Percentiles rank a stretch among this genome's conserved stretches.
Conservation (phyloP, 108 stramenopile species). For the Pseudonitzschia multiseries region DNA sequence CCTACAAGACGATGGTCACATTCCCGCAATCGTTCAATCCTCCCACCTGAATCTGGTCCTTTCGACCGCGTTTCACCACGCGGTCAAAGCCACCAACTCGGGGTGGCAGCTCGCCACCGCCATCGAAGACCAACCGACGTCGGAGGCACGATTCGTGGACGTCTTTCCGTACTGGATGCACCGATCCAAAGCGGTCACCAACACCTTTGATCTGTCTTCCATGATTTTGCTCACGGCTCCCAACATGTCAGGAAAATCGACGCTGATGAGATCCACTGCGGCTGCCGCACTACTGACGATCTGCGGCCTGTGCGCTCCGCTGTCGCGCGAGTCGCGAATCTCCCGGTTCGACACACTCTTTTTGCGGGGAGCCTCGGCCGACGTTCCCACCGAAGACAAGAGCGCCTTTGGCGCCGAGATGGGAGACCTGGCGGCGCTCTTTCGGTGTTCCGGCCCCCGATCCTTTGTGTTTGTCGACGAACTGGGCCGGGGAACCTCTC, state of each 20-base stretch:
- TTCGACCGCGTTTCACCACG: constrained; percentile 74
- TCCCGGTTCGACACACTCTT: constrained; percentile 88
- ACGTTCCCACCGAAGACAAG: constrained; percentile 90
- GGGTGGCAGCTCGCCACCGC: constrained; percentile 69
- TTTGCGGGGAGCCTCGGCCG: constrained; percentile 87
- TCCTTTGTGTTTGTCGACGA: constrained; percentile 96
- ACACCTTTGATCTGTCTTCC: constrained; percentile 72
- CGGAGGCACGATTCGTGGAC: constrained; percentile 49
- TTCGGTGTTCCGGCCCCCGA: constrained; percentile 70
- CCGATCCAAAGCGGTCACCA: constrained; percentile 53
- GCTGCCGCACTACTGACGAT: constrained; percentile 85
- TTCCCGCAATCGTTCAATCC: constrained; percentile 73
- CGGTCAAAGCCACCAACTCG: constrained; percentile 56
- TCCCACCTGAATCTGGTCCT: constrained; percentile 80
- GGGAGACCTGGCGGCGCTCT: constrained; percentile 88
- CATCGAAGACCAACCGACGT: constrained; percentile 25
- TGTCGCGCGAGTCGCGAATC: constrained; percentile 48
- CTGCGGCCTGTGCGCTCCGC: constrained; percentile 86
- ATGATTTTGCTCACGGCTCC: constrained; percentile 94
- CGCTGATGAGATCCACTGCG: constrained; percentile 90
- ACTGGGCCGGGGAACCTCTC: constrained; percentile 92
- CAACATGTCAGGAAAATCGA: constrained; percentile 96
- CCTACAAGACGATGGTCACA: constrained; percentile 65
- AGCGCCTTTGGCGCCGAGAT: constrained; percentile 96
- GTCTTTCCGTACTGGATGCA: constrained; percentile 92